Evolutionary conservation across 257 asterid genomes (phyloP), one percentile per base, ranked within the genome.

Genomic region (Solanum pennellii): DNA sequence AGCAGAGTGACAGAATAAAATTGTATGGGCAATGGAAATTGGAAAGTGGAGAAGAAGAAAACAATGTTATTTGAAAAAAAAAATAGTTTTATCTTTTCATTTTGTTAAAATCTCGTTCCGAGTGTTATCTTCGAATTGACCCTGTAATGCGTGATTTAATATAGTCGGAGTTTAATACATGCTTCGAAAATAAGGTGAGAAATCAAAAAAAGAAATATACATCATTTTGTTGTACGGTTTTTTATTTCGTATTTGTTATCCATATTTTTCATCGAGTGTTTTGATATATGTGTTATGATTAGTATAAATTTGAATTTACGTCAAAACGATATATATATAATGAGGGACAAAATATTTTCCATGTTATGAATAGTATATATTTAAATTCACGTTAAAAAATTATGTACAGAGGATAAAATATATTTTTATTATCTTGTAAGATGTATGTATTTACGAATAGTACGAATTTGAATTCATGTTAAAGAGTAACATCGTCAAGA

Each of bases 21-120:
- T 42, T 66, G 83, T 84, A 74, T 75, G 89, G 90, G 87, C 35
- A 42, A 39, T 45, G 47, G 42, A 75, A 80, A 21, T 45, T 45
- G 73, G 86, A 75, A 80, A 21, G 62, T 45, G 73, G 86, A 37
- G 72, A 84, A 73, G 88, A 89, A 82, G 88, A 79, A 42, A 80
- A 35, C 86, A n/a, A 87, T 27, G 39, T 31, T 16, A 56, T 41
- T 88, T 47, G 75, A 80, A 87, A 65, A 21, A 12, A 23, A 10
- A 23, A 5, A 62, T n/a, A 33, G 13, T 39, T 37, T 37, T 11
- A 18, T 20, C 14, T 3, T 74, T 39, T 56, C 65, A 56, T 56
- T 18, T 56, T 20, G 65, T 56, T 18, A 56, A 56, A 56, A 56
- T 56, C 65, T 56, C 3, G 0, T 56, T 7, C 12, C 0, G 12